Conservation (phyloP, 2,329 filamentous ascomycete species). For the Claviceps quebecensis region DNA sequence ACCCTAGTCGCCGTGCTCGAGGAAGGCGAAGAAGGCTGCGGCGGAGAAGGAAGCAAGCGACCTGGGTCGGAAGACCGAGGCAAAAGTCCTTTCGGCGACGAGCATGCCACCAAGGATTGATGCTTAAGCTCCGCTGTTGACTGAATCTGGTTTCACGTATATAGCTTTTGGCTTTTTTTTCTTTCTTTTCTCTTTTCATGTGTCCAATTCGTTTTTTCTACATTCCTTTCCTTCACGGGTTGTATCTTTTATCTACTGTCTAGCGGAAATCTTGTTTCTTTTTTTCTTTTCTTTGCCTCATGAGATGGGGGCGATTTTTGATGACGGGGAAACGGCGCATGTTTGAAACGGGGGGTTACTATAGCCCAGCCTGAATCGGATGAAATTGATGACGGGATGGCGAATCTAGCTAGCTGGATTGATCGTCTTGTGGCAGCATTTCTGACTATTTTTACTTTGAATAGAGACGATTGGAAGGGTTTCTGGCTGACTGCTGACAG, state of each 20-base stretch:
- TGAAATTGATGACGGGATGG: slow-evolving; percentile 2
- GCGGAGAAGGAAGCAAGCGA: slow-evolving; percentile 18
- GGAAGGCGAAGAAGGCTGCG: slow-evolving; percentile 26
- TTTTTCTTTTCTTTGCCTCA: too few relatives aligned
- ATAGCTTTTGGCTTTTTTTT: slow-evolving; percentile 3
- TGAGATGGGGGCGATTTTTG: background rate
- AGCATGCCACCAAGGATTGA: slow-evolving; percentile 40
- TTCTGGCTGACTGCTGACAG: background rate
- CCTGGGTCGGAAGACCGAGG: slow-evolving; percentile 16
- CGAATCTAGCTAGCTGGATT: slow-evolving; percentile 1
- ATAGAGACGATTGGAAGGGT: slow-evolving; percentile 1
- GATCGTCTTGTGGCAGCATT: background rate
- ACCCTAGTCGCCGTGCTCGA: slow-evolving; percentile 43
- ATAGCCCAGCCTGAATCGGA: background rate
- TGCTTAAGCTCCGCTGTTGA: background rate
- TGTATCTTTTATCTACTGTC: background rate
- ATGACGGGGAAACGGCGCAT: slow-evolving; percentile 3
- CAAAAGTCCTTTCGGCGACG: slow-evolving; percentile 42
- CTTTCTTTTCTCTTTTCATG: slow-evolving; percentile 1
- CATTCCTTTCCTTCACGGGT: background rate
- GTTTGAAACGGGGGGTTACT: background rate
- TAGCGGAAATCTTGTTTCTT: background rate
- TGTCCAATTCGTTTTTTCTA: background rate
- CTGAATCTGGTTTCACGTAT: background rate
- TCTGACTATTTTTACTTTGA: background rate